Evolutionary conservation across 768 basidiomycete species (phyloP), one percentile per base, ranked within the genome.

Genomic region (Asterophora parasitica): DNA sequence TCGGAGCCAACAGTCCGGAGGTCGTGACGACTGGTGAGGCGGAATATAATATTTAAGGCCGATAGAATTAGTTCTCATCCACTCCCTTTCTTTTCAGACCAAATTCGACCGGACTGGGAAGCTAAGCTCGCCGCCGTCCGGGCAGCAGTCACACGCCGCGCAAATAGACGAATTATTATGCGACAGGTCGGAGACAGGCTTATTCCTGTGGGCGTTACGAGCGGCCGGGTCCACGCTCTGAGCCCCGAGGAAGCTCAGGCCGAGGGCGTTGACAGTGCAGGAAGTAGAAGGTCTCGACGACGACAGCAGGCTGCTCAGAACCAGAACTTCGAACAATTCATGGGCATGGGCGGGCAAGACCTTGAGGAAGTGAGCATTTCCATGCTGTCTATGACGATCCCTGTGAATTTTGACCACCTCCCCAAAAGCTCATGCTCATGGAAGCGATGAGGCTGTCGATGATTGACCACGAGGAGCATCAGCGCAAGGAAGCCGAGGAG

Each of bases 81-180:
- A 53, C 44, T 48, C 57, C 39, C 2, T 37, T 23, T 47, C 49
- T 44, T 15, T 44, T 55, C 30, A 95, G 96, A 99, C 71, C 86
- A 92, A 67, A 93, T 98, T 50, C 87, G 93, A 44, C 95, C 96
- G 1, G 95, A 98, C 65, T 98, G 96, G 96, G 94, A 98, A 71
- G 80, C 85, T 35, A 97, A 98, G 66, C 69, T 98, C 32, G 92
- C 91, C 39, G 85, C 92, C 31, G 92, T 98, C 36, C 86, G 89
- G 49, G 95, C 96, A 27, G 86, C 91, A n/a, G 94, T 92, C 30
- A 83, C 91, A n/a, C 81, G 96, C 50, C 85, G 94, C 20, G 96
- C 96, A 7, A 94, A 95, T 62, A 77, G 96, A 60, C 79, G 96
- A 37, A 95, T 98, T 64, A 88, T 99, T 46, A 98, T 99, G 93